Base-by-base conservation (phyloP, 148 eudicot genomes). In the Vaccinium macrocarpon region DNA sequence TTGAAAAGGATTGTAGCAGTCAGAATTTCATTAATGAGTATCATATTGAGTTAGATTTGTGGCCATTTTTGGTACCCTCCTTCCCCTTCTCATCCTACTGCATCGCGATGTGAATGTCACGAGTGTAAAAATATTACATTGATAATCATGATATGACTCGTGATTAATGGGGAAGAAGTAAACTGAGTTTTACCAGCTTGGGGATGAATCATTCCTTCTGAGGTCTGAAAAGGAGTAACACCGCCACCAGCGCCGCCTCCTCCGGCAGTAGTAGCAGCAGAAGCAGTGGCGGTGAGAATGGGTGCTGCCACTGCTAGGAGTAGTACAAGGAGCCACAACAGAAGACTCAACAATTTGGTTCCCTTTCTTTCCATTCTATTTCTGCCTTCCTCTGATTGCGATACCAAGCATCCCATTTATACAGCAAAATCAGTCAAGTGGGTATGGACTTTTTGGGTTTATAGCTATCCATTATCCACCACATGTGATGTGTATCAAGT, bases 181-280 rank as follows among this genome's bases (percentile, higher is more conserved):
- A 66, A 66, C 32, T 12, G 35, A 66, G 72, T 66, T 66, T 66
- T 66, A 66, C 72, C 72, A 66, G 38, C 72, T 66, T 66, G 72
- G 38, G 72, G 72, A 66, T 66, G 35, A 25, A 66, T 25, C 35
- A 66, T 66, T 38, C 11, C 72, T 66, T 66, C 72, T 0, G 72
- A 27, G 72, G 72, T 66, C 15, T 25, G 72, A 3, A 66, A 66
- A 66, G 35, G 72, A 25, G 72, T 32, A 66, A 7, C 66, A 59
- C 23, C 66, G 14, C 71, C 71, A 8, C 71, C 0, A 42, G 46
- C 32, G 1, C 32, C 27, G 8, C 72, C 38, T 66, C 72, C 0
- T 12, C 35, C 38, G 12, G 72, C 14, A 66, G 72, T 5, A 25
- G 72, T 14, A 0, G 35, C 66, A 61, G 66, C 38, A 66, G 72